phyloP scores from a whole-genome alignment of 495 filamentous ascomycete species.

The Neurospora intermedia region DNA sequence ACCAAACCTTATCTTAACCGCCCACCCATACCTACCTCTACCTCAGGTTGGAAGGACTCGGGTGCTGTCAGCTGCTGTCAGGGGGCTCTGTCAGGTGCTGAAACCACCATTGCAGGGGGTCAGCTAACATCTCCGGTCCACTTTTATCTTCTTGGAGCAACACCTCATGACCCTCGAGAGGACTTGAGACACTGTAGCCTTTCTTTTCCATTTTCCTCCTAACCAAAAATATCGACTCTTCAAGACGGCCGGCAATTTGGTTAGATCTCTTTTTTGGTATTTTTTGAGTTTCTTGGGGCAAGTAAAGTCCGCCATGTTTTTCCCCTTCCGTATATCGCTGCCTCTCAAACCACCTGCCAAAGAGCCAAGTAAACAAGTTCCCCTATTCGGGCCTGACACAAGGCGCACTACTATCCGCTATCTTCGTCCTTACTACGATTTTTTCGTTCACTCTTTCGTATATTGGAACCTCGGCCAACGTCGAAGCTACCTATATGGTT shows the following conservation, averaged over 20 bases:
- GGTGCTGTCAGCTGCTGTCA: neutral
- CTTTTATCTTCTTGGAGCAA: neutral
- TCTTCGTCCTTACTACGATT: constrained; percentile 39
- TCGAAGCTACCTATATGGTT: constrained; percentile 37
- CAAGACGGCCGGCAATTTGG: neutral
- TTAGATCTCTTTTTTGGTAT: neutral
- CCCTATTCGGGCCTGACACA: constrained; percentile 28
- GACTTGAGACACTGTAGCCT: neutral
- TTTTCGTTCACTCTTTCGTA: constrained; percentile 42
- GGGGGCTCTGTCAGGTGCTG: neutral
- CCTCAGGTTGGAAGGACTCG: neutral
- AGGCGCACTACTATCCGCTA: constrained; percentile 34
- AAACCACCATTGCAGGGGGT: neutral
- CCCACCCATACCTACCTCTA: neutral
- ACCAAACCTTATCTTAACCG: neutral
- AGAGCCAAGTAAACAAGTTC: neutral
- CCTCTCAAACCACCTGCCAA: neutral
- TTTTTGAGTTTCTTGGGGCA: neutral
- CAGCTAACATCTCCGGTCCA: neutral
- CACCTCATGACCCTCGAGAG: neutral
- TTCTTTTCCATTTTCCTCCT: neutral
- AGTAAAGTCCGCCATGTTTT: neutral
- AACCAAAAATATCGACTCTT: neutral
- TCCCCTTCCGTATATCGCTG: neutral
- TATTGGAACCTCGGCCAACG: constrained; percentile 41